These are phyloP conservation scores for Yamadazyma mexicana DNA, from an alignment of 1,139 yeast genomes.

Conservation along the genomic window DNA sequence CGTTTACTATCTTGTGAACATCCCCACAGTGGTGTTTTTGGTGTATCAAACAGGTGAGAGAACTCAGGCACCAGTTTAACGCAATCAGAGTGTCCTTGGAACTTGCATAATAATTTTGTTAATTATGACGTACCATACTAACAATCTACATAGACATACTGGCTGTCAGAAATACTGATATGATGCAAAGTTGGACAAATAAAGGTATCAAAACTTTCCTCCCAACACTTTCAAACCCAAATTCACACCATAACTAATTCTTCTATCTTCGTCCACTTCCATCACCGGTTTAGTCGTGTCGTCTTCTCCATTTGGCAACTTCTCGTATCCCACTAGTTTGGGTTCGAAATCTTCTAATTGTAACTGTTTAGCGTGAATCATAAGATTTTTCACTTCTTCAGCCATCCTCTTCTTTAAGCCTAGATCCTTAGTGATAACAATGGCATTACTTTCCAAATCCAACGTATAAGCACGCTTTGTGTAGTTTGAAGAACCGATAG, in stretches of 20 bases:
- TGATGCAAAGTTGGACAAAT: no score
- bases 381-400: constrained; percentile 62
- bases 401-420: constrained; percentile 58
- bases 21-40: constrained; percentile 5
- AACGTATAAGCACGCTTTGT: constrained; percentile 85
- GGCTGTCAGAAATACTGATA: not conserved
- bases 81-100: no score
- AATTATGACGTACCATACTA: no score
- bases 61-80: not conserved
- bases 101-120: no score
- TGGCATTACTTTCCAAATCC: constrained; percentile 86
- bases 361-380: constrained; percentile 52
- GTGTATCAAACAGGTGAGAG: not conserved
- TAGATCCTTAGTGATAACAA: constrained; percentile 69
- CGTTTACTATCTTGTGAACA: constrained; percentile 4
- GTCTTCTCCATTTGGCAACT: constrained; percentile 16
- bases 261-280: constrained; percentile 53
- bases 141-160: no score
- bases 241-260: constrained; percentile 58
- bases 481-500: constrained; percentile 91
- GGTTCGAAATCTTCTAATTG: constrained; percentile 59
- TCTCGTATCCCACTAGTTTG: constrained; percentile 20
- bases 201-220: constrained; percentile 44
- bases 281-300: constrained; percentile 22
- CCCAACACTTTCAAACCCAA: constrained; percentile 67